Evolutionary conservation across 495 filamentous ascomycete species (phyloP).

Genomic region (Lasiosphaeria ovina): DNA sequence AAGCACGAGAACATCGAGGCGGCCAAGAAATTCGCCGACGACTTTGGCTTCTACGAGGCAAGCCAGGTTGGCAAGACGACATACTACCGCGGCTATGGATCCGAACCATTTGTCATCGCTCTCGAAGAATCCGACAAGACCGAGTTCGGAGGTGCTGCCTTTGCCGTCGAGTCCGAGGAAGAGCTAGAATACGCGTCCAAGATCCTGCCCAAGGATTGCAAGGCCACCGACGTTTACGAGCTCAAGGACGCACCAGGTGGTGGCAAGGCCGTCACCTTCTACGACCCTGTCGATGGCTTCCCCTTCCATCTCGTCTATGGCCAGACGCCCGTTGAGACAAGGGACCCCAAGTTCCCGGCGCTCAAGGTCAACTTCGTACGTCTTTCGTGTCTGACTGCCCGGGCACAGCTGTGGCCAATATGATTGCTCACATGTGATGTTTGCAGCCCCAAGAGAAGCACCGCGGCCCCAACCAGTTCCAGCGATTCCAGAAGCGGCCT

Average conservation of each 20-base stretch:
- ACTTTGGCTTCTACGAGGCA: slow-evolving; percentile 57
- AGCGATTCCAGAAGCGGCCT: slow-evolving; percentile 60
- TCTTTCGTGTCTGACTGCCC: no score
- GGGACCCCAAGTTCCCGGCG: slow-evolving; percentile 41
- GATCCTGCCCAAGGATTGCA: slow-evolving; percentile 40
- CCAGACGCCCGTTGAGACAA: slow-evolving; percentile 40
- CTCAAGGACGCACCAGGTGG: slow-evolving; percentile 56
- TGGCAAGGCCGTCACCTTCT: slow-evolving; percentile 55
- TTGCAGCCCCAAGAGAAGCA: slow-evolving; percentile 48
- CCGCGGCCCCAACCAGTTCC: slow-evolving; percentile 44
- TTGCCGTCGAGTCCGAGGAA: slow-evolving; percentile 54
- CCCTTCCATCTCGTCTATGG: slow-evolving; percentile 59
- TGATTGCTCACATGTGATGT: neutral
- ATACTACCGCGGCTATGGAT: slow-evolving; percentile 60
- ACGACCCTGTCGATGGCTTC: slow-evolving; percentile 58
- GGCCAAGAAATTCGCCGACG: slow-evolving; percentile 49
- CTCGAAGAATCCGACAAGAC: slow-evolving; percentile 46
- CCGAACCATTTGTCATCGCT: slow-evolving; percentile 58
- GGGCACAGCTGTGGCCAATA: neutral
- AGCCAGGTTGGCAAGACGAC: slow-evolving; percentile 47
- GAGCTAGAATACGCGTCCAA: slow-evolving; percentile 50
- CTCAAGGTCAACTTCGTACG: slow-evolving; percentile 45
- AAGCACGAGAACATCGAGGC: slow-evolving; percentile 50
- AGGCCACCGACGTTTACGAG: slow-evolving; percentile 49
- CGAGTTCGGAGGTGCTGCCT: slow-evolving; percentile 54